Evolutionary conservation across 768 basidiomycete genomes (phyloP).

Genomic region (Kwoniella pini): DNA sequence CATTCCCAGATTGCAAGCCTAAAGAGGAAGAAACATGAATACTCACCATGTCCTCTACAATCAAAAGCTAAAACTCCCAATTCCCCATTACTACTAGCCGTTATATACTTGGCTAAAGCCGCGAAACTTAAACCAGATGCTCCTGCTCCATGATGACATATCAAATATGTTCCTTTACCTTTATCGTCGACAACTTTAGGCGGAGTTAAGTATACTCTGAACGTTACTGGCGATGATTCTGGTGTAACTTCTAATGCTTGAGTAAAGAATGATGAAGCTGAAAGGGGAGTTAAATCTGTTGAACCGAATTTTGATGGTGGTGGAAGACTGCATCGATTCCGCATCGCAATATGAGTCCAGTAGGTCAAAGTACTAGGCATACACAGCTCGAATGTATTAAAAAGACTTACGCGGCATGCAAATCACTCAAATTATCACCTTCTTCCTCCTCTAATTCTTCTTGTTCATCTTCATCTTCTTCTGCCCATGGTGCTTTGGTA

Average conservation of each 20-base stretch:
- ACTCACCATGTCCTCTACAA: conserved; percentile 80
- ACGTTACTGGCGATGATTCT: conserved; percentile 64
- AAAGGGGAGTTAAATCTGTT: conserved; percentile 69
- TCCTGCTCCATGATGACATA: conserved; percentile 97
- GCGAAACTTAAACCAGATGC: conserved; percentile 89
- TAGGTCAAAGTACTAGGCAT: neutral
- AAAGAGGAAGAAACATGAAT: neutral
- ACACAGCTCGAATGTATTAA: neutral
- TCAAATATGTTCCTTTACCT: conserved; percentile 64
- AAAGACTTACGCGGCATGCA: conserved; percentile 48
- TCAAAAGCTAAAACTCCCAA: conserved; percentile 81
- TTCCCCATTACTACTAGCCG: conserved; percentile 64
- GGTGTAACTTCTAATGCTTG: conserved; percentile 78
- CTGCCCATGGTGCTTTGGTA: conserved; percentile 51
- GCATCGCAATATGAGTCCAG: too few species aligned
- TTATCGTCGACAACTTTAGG: conserved; percentile 56
- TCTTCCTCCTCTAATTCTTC: conserved; percentile 71
- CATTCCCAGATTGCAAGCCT: too few species aligned
- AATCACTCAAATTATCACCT: conserved; percentile 61
- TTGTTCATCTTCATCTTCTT: conserved; percentile 64
- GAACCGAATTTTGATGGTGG: conserved; percentile 54
- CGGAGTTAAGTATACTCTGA: conserved; percentile 80
- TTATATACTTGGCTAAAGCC: conserved; percentile 78
- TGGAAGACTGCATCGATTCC: conserved; percentile 5
- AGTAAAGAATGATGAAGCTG: conserved; percentile 71